A percentile compares a stretch with the other conserved stretches of the same genome.
Evolutionary conservation across 2,329 filamentous ascomycete species (phyloP).

Genomic region (Exophiala calicioides): DNA sequence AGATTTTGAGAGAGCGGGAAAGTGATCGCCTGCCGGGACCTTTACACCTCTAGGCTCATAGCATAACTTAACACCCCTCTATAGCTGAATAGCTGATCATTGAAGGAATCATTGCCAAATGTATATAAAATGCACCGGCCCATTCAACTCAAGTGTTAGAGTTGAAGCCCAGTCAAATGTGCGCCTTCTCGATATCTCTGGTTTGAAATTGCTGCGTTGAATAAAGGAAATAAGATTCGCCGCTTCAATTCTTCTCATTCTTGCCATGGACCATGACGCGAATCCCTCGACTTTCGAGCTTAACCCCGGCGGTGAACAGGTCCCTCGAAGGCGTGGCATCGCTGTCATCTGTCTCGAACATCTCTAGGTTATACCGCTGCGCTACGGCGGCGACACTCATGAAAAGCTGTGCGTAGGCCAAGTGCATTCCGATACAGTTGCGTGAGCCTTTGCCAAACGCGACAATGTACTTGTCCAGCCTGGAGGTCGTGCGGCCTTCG

Average conservation of each 20-base stretch:
- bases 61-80: too few relatives aligned
- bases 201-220: too few relatives aligned
- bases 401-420: conserved; percentile 35
- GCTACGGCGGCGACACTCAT: conserved; percentile 32
- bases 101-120: too few relatives aligned
- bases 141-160: too few relatives aligned
- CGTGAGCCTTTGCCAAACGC: conserved; percentile 41
- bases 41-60: too few relatives aligned
- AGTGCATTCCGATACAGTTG: conserved; percentile 39
- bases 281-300: conserved; percentile 33
- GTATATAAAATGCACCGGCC: too few relatives aligned
- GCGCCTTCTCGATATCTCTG: too few relatives aligned
- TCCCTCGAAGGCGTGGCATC: conserved; percentile 25
- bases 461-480: conserved; percentile 38
- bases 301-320: conserved; percentile 29
- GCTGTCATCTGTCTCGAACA: conserved; percentile 28
- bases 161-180: too few relatives aligned
- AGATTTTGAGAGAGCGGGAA: too few relatives aligned
- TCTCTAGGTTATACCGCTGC: conserved; percentile 26
- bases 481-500: conserved; percentile 13
- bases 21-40: too few relatives aligned
- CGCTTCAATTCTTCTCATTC: conserved; percentile 23
- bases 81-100: too few relatives aligned
- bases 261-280: conserved; percentile 27
- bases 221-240: too few relatives aligned